Base-by-base conservation (phyloP, 2,329 filamentous ascomycete species). In the Arachnomyces sp. region DNA sequence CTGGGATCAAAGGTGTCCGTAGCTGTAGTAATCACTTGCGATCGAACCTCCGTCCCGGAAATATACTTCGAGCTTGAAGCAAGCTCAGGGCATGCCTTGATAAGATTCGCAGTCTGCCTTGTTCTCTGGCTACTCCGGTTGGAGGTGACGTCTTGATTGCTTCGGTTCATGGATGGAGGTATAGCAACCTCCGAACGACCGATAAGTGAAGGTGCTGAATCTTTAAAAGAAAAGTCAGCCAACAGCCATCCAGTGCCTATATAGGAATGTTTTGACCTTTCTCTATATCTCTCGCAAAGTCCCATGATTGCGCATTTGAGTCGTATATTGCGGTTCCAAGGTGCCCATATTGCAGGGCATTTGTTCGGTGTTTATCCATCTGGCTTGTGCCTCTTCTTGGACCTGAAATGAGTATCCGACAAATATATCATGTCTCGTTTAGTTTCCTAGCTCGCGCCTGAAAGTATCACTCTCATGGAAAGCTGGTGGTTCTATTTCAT, bases 291-390 rank as follows among this genome's bases (percentile, higher is more conserved):
- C 70, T 64, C 36, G 58, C 52, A 49, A 73, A 74, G n/a, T 49
- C 49, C 75, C 75, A 79, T 40, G 57, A 46, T 32, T 63, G 60
- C 5, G 60, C 61, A 4, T 73, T 66, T 2, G 63, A 43, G 40
- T 68, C 56, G 54, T 78, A 79, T n/a, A 56, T 50, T 34, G 69
- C 62, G 47, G 61, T 62, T 49, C 75, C 75, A 41, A 75, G 61
- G 51, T 77, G 72, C 61, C 76, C 76, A 60, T 76, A 78, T 45
- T 71, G 71, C 38, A 78, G 69, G 65, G 69, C 65, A 58, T 59
- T 58, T 35, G 59, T 54, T 32, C 58, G 53, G 47, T 58, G 56
- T 49, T 78, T 71, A 78, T 70, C 72, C 76, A 79, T 79, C 64
- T 52, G 74, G 71, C 59, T 64, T 64, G 54, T 54, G 43, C 58